Evolutionary conservation across 495 filamentous ascomycete species (phyloP), one percentile per base, ranked within the genome.

Genomic region (Podospora australis): DNA sequence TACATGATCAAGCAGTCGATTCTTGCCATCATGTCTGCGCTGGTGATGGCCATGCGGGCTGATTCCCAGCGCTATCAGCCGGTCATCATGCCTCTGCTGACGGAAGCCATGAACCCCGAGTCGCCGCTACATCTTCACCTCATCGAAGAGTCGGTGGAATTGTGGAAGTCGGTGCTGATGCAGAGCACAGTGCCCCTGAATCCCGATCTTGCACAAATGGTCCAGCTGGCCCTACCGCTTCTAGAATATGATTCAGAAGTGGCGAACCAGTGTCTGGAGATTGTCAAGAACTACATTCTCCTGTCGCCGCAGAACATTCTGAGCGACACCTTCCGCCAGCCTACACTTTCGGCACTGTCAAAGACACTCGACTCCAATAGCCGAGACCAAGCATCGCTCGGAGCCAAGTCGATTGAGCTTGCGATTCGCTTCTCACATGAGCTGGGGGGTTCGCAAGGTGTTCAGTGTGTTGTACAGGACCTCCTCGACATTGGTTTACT

Each of bases 1-100:
- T 72, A 90, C 39, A 84, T 96, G 78, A 70, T 72, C 56, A 96
- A 96, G 67, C 88, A 96, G 66, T 80, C 85, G 1, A 87, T 96
- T 36, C 73, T 97, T n/a, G 83, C 81, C 3, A 80, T 96, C 26
- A 77, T 96, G 44, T 74, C 84, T 1, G 81, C 87, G 4, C 70
- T 98, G 24, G 83, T 94, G 14, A 74, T 78, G 38, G 82, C 91
- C 1, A 84, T 96, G 76, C 84, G 83, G 54, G 73, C 77, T 20
- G 76, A 88, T 9, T 89, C 84, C 9, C 72, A 73, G 32, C 74
- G 78, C 25, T 92, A 89, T 45, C 86, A 94, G 48, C 51, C 65
- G 17, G 68, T 85, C 51, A 83, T 94, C 41, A 67, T 95, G 25
- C 89, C 89, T 0, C 72, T 96, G 22, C 86, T 97, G 29, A 66